Evolutionary conservation across 164 flowering plant genomes (phyloP), one percentile per base, ranked within the genome.

Genomic region (Stephania yunnanensis): DNA sequence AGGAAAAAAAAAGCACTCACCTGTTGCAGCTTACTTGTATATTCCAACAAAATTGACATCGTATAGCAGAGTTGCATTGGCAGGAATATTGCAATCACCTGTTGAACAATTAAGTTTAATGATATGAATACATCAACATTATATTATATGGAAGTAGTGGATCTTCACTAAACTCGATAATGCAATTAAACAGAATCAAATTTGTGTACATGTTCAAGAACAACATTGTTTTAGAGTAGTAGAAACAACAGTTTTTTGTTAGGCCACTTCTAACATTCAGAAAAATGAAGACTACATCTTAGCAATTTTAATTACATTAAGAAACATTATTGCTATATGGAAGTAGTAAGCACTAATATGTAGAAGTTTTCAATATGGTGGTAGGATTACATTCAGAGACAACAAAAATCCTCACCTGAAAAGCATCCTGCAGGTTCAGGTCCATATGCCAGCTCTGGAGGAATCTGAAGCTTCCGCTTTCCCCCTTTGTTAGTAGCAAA

Each of bases 351-450:
- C 42, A 36, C 4, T 36, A 36, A 2, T 36, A 36, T 36, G 42
- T 36, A 4, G 42, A 36, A 36, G 42, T 36, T 36, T 36, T 36
- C 42, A 36, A 2, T 36, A 36, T 36, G 42, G 42, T 36, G 42
- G 42, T 4, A 36, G 42, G 42, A 36, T 36, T 36, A 36, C 42
- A 36, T 36, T 36, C 42, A 4, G 42, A 36, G 42, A 36, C 42
- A 36, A 36, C 42, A 36, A 36, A 36, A 36, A 74, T 36, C 36
- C 46, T 79, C 75, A 90, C 98, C 98, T 81, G 90, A 89, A 81
- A 95, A 95, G 84, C 98, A 95, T 50, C 98, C 98, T 17, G 98
- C 98, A 65, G 98, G 92, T 82, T 95, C 98, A 71, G 97, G 95
- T 12, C 98, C 98, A 78, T 95, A 91, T 3, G 97, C 98, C 75